phyloP scores from a whole-genome alignment of 768 basidiomycete species.

The Sarcomyxa edulis region DNA sequence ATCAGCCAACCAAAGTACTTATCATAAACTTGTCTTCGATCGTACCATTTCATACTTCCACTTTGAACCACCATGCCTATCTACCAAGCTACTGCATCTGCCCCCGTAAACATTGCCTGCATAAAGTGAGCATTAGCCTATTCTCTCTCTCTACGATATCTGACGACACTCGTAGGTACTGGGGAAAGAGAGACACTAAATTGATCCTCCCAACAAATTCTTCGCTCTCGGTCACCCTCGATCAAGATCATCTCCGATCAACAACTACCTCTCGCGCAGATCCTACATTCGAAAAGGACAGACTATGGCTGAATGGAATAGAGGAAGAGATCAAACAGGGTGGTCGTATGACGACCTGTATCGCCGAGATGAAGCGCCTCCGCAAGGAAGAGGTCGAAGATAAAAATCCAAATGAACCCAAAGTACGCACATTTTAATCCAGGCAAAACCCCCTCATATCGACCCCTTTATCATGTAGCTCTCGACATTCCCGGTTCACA shows the following conservation, averaged over 20 bases:
- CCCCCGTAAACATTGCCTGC: constrained; percentile 96
- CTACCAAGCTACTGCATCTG: constrained; percentile 84
- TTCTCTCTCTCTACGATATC: background rate
- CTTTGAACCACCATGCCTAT: too few relatives aligned
- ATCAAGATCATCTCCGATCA: constrained; percentile 91
- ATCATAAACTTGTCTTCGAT: too few relatives aligned
- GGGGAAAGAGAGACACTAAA: constrained; percentile 96
- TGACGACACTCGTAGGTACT: constrained; percentile 57
- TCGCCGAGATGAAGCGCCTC: constrained; percentile 77
- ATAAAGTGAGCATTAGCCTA: constrained; percentile 66
- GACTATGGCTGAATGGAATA: constrained; percentile 91
- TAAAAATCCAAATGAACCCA: constrained; percentile 54
- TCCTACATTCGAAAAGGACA: constrained; percentile 65
- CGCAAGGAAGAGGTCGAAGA: constrained; percentile 70
- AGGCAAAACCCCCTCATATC: background rate
- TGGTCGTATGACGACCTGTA: constrained; percentile 79
- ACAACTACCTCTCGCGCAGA: constrained; percentile 91
- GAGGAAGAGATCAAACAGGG: constrained; percentile 85
- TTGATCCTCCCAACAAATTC: constrained; percentile 95
- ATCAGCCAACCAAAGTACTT: too few relatives aligned
- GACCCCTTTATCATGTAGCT: constrained; percentile 35
- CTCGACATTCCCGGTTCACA: constrained; percentile 72
- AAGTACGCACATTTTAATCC: constrained; percentile 34
- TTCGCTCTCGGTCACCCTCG: constrained; percentile 95
- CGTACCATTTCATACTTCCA: too few relatives aligned